Base-by-base conservation (phyloP, 345 rosid genomes). In the Eucalyptus curtisii region DNA sequence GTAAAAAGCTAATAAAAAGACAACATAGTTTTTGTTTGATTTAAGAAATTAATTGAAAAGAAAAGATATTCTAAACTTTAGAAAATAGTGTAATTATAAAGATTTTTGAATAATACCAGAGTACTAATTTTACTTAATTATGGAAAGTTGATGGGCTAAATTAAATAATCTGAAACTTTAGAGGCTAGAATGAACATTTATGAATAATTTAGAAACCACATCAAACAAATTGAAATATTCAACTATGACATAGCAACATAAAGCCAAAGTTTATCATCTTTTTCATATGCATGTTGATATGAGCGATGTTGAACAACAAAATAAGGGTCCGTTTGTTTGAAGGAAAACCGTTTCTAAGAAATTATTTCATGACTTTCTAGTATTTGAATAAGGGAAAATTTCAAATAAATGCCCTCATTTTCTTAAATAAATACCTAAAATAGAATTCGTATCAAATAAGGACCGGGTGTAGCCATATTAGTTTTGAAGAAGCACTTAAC, bases 321-420 rank as follows among this genome's bases (percentile, higher is more conserved):
- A 19, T 52, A 19, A 20, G 25, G 57, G 57, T 52, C 10, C 25
- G 0, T 52, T 52, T 19, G 24, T 52, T 52, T 19, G 57, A 8
- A 19, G 4, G 3, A 19, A 52, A 52, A 52, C 57, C 2, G 0
- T 52, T 52, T 52, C 0, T 7, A 4, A 52, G 4, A 52, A 52
- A 52, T 52, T 52, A 1, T 52, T 52, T 52, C 19, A 0, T 0
- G 0, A 52, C 57, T 7, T 52, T 52, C 1, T 49, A 0, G 10
- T 0, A 0, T 52, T 52, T 20, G 10, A 52, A 52, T 52, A 52
- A 52, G 10, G 24, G 2, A 19, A 52, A 3, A 19, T 52, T 52
- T 0, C 1, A 20, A 52, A 0, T 52, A 52, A 8, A 1, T 52
- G 10, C 1, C 8, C 0, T 7, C 4, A 19, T 52, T 52, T 19